phyloP scores from a whole-genome alignment of 345 rosid species.

The Draba incana region DNA sequence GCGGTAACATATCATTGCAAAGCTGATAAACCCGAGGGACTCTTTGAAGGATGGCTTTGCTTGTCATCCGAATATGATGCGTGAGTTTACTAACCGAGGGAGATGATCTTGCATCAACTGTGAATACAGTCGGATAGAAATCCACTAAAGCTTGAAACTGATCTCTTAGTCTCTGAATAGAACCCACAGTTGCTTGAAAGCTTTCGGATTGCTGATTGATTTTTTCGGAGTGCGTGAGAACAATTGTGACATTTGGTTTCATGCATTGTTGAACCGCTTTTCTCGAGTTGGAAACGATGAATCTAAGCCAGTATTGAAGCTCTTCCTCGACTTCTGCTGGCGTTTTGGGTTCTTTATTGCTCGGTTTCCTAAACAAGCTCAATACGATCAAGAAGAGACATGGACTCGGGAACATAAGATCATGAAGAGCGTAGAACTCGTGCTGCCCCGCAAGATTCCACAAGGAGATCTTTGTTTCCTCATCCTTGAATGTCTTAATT shows the following conservation, averaged over 20 bases:
- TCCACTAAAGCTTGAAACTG: constrained; percentile 84
- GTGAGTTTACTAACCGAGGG: constrained; percentile 77
- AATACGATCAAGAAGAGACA: constrained; percentile 73
- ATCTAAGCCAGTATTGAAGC: constrained; percentile 91
- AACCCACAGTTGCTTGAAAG: constrained; percentile 57
- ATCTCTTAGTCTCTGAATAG: constrained; percentile 65
- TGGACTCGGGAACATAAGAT: constrained; percentile 94
- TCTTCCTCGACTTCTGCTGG: constrained; percentile 83
- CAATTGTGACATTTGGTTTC: constrained; percentile 76
- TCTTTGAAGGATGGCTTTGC: constrained; percentile 75
- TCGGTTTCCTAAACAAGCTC: constrained; percentile 83
- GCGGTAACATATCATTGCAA: constrained; percentile 72
- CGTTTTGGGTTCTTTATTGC: constrained; percentile 77
- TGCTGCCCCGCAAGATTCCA: constrained; percentile 97
- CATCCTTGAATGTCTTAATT: constrained; percentile 78
- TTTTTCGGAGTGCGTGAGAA: constrained; percentile 80
- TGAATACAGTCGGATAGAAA: constrained; percentile 78
- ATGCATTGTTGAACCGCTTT: constrained; percentile 77
- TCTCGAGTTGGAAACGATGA: constrained; percentile 79
- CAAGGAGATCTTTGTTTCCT: constrained; percentile 76
- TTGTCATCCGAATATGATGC: constrained; percentile 68
- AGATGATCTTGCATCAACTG: constrained; percentile 90
- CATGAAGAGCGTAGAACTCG: constrained; percentile 83
- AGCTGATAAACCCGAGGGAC: constrained; percentile 93
- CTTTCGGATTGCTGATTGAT: constrained; percentile 62